Base-by-base conservation (phyloP, 768 basidiomycete species). In the Mycena sanguinolenta region DNA sequence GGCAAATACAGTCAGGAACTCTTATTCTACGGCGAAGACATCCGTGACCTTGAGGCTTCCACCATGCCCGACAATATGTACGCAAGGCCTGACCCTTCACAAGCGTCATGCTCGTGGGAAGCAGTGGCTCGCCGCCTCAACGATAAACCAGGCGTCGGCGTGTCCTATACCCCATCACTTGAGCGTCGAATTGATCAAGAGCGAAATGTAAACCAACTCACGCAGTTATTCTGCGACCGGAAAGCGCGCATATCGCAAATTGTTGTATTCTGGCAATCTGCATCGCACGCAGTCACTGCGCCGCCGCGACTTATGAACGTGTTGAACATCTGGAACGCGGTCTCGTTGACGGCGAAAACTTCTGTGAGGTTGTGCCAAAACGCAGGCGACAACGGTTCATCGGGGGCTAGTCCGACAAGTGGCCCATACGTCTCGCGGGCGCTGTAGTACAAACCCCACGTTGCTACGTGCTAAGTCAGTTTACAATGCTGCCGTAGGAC, bases 361-460 rank as follows among this genome's bases (percentile, higher is more conserved):
- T 81, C 82, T 1, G 83, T 83, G 7, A 84, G 75, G 38, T 76
- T 75, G 70, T 84, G 83, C 83, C 83, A 85, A 75, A 85, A 85
- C 14, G 81, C 75, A 2, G 82, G 80, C 46, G 77, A 74, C 19
- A 85, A 16, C n/a, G 80, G 73, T 7, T 72, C 76, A 4, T 46
- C 61, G 0, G 73, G 66, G 6, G 71, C 42, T 2, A 78, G 71
- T 4, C 69, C 70, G 6, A 81, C 77, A 23, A 81, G 74, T 4
- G 78, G 69, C 0, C 79, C 81, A 65, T 84, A 84, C 12, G 75
- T 73, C 23, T 76, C 73, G 4, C 84, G 79, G 3, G 82, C 83
- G 52, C 79, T 81, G 76, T 69, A 69, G 54, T 44, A 65, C 2
- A 63, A 30, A 3, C 63, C 63, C 69, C 69, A 70, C 23, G 8